Evolutionary conservation across 129 eudicot genomes (phyloP), one percentile per base, ranked within the genome.

Genomic region (Escallonia rubra): DNA sequence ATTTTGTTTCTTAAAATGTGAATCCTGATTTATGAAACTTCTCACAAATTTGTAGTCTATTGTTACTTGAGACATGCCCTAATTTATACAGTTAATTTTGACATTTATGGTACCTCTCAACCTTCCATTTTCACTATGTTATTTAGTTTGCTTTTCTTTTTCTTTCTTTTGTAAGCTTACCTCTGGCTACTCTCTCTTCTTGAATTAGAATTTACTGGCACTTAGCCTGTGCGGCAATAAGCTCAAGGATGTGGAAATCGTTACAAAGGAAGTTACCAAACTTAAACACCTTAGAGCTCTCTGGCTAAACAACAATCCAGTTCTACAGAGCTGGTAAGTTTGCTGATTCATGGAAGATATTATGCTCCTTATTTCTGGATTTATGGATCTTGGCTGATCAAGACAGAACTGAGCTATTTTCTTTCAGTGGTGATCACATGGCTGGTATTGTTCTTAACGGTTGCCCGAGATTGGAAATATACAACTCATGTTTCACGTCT

Each of bases 241-340:
- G 72, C 83, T 94, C 47, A 64, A 77, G 74, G 57, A 68, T 45
- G 57, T 61, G 3, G 96, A 89, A 54, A 81, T 68, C 46, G 61
- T 94, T 54, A 14, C 75, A 14, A 79, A 75, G 55, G 90, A 84
- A 68, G 72, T 87, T 38, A 63, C 76, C 64, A 85, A 85, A 72
- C 64, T 94, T 44, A 84, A 86, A 66, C 66, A 83, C 70, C 90
- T 94, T 14, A 85, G 75, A 82, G 96, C 96, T 68, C 88, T 94
- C 58, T 94, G 99, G 99, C 72, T 94, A 71, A 94, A 94, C 80
- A 78, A 82, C 66, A 94, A 94, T 72, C 99, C 97, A 53, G 70
- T 82, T 51, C 11, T 83, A 14, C 60, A 89, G 67, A 77, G 70
- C 62, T 61, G 62, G 98, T 94, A 72, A 78, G 86, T 54, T 66